Evolutionary conservation across 306 rosid genomes (phyloP), one percentile per base, ranked within the genome.

Genomic region (Lupinus albus): DNA sequence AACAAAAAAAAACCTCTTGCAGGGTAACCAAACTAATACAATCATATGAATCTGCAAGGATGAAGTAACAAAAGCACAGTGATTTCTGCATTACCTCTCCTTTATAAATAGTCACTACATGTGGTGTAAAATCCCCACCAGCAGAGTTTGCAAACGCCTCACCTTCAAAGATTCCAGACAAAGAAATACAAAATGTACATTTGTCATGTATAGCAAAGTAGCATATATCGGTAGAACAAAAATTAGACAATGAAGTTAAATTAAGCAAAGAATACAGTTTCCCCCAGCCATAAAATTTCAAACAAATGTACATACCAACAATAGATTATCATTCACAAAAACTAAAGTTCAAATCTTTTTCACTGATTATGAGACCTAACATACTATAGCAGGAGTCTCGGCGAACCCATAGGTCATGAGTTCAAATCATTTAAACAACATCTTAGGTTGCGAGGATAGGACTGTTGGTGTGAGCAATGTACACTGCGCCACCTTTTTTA

Each of bases 81-180:
- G 15, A 33, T 53, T 52, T 61, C 72, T 38, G 30, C 68, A 61
- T 76, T 81, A 89, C 97, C 95, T 92, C 88, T 53, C 96, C 96
- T 0, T 92, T 72, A 50, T 79, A 59, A 68, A 87, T 84, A 61
- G 84, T 87, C 44, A 92, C 78, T 44, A 82, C 92, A 63, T 84
- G 95, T 3, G 97, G 86, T 55, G 81, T 79, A 41, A 92, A 92
- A 76, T 85, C 88, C 68, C 80, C 85, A 64, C 83, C 85, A 36
- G 88, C 89, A 0, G 87, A 75, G 75, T 30, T 80, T 17, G 86
- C 83, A 79, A 85, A 79, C 62, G 79, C 56, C 61, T 70, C 92
- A 25, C 92, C 96, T 87, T 64, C 85, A 79, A 57, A 71, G 7
- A 81, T 78, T 69, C 78, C 54, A 56, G 14, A 47, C 67, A 72